Conservation (phyloP, 2,329 filamentous ascomycete genomes). For the Claviceps lovelessii region DNA sequence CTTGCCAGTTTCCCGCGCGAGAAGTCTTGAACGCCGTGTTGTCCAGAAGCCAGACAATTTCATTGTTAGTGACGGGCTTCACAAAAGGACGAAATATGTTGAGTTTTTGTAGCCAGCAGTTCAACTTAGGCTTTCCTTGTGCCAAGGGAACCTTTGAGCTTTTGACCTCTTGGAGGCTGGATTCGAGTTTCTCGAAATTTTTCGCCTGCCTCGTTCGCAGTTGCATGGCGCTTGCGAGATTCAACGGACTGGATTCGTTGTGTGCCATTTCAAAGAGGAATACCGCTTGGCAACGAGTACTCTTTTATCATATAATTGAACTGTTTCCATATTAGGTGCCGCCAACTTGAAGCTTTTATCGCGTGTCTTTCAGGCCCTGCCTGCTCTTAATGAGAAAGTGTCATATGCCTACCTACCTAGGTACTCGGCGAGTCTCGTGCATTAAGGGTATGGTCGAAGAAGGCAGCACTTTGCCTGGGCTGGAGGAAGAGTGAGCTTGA, state of each 20-base stretch:
- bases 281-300: not conserved
- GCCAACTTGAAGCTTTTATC: not conserved
- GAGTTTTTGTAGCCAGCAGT: conserved; percentile 35
- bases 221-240: conserved; percentile 31
- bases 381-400: not conserved
- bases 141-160: conserved; percentile 11
- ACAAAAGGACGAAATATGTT: conserved; percentile 38
- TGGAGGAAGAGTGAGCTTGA: not conserved
- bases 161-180: conserved; percentile 26
- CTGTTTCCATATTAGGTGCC: not conserved
- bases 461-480: not conserved
- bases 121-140: conserved; percentile 11
- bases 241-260: conserved; percentile 12
- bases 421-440: conserved; percentile 2
- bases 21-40: conserved; percentile 62
- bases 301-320: not conserved
- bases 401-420: not conserved
- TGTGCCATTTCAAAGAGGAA: conserved; percentile 12
- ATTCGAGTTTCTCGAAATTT: conserved; percentile 36
- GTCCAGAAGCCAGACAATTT: conserved; percentile 80
- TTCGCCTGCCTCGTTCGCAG: conserved; percentile 32
- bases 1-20: conserved; percentile 47
- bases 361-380: not conserved
- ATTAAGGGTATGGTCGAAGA: not conserved
- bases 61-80: conserved; percentile 43